phyloP scores from a whole-genome alignment of 345 rosid species.

The Camelina sativa region DNA sequence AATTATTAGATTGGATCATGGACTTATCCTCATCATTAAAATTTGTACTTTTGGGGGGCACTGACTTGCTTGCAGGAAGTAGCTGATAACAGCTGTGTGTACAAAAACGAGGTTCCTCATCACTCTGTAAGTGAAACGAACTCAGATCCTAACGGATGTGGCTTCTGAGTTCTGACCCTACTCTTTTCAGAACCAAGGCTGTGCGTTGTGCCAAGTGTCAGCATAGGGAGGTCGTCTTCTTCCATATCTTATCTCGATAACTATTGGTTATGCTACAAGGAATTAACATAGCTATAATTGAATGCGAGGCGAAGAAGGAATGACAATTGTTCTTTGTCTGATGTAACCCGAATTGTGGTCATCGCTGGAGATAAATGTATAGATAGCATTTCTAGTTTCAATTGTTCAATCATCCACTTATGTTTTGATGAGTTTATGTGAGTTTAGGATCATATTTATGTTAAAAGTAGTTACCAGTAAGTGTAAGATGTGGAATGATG shows the following conservation, averaged over 20 bases:
- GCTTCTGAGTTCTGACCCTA: slow-evolving; percentile 64
- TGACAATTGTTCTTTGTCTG: slow-evolving; percentile 88
- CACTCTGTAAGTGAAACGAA: slow-evolving; percentile 67
- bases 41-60: not conserved
- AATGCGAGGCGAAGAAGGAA: slow-evolving; percentile 81
- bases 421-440: not conserved
- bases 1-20: not conserved
- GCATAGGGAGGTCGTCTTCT: slow-evolving; percentile 73
- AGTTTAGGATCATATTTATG: not conserved
- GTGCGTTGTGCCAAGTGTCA: slow-evolving; percentile 56
- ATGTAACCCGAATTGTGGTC: slow-evolving; percentile 73
- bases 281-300: not conserved
- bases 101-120: slow-evolving; percentile 63
- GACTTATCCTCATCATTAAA: not conserved
- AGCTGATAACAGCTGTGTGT: slow-evolving; percentile 64
- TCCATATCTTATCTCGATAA: slow-evolving; percentile 45
- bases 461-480: slow-evolving; percentile 13
- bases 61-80: slow-evolving; percentile 52
- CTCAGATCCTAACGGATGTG: slow-evolving; percentile 69
- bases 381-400: slow-evolving; percentile 19
- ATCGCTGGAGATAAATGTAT: slow-evolving; percentile 73
- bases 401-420: not conserved
- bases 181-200: slow-evolving; percentile 79
- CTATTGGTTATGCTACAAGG: not conserved
- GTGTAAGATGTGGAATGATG: slow-evolving; percentile 9